Percentiles rank a stretch among this genome's conserved stretches.
These are phyloP conservation scores for Candida suzukii DNA, from an alignment of 805 yeast species.

Conservation along the genomic window DNA sequence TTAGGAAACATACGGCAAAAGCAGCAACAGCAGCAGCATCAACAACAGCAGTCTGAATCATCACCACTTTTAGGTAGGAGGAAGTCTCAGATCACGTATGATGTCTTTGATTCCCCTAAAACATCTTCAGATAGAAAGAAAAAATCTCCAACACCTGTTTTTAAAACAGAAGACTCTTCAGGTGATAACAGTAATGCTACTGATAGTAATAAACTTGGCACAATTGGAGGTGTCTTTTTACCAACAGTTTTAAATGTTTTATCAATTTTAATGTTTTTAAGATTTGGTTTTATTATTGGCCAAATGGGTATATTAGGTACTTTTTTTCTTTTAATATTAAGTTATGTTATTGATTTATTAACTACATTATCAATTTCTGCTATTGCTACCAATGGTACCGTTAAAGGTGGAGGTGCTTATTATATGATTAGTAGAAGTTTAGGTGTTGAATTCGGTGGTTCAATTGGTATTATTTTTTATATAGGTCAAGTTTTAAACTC, in stretches of 20 bases:
- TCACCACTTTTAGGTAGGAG: background rate
- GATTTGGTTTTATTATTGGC: conserved; percentile 94
- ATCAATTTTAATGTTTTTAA: conserved; percentile 87
- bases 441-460: conserved; percentile 98
- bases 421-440: conserved; percentile 92
- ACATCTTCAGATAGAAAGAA: background rate
- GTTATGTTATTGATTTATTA: conserved; percentile 73
- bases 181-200: background rate
- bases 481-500: conserved; percentile 90
- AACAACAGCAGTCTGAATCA: background rate
- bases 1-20: too few species aligned
- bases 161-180: background rate
- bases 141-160: background rate
- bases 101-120: background rate
- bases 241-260: conserved; percentile 92
- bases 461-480: conserved; percentile 90
- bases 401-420: conserved; percentile 97
- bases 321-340: conserved; percentile 53
- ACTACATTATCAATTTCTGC: conserved; percentile 92
- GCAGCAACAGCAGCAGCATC: conserved; percentile 20
- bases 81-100: background rate
- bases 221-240: conserved; percentile 84
- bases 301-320: conserved; percentile 89
- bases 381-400: conserved; percentile 95
- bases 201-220: conserved; percentile 49